Base-by-base conservation (phyloP, 108 stramenopile genomes). In the Conticribra guillardii region DNA sequence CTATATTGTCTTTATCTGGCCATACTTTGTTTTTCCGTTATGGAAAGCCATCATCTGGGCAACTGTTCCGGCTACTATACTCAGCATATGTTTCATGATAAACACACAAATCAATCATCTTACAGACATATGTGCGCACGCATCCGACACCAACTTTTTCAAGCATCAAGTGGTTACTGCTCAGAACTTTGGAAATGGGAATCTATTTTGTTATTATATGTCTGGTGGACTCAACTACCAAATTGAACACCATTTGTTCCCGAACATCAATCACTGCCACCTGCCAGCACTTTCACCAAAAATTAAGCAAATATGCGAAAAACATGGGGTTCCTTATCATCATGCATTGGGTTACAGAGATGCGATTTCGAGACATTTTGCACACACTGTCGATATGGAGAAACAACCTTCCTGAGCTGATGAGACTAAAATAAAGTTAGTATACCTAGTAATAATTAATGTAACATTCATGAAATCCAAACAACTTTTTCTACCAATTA, bases 51-150 rank as follows among this genome's bases (percentile, higher is more conserved):
- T 79, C 41, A 75, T 79, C 26, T 85, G 77, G 77, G 47, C 76
- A 53, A 55, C 73, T 3, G 50, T 85, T 14, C 81, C 84, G 17
- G 76, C 61, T 44, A 22, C 53, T 16, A 55, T 80, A 1, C 58
- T 85, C 57, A 82, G 81, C 45, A 47, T 80, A 24, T 73, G 67
- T 28, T 85, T 85, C 68, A 85, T 85, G 84, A 27, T 79, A 1
- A 82, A 82, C 62, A 76, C 77, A 3, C 84, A 85, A 63, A 82
- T 85, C 67, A 85, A 85, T 71, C 84, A 85, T 52, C 47, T 85
- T 37, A 75, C 67, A 1, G 57, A 55, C 14, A 18, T 48, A 3
- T 82, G 81, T 49, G 63, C 67, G 3, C 76, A 85, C 61, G 76
- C 84, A 2, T 81, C 76, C 14, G 47, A 66, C 24, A 49, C 51